Evolutionary conservation across 257 asterid species (phyloP), one percentile per base, ranked within the genome.

Genomic region (Osmanthus fragrans): DNA sequence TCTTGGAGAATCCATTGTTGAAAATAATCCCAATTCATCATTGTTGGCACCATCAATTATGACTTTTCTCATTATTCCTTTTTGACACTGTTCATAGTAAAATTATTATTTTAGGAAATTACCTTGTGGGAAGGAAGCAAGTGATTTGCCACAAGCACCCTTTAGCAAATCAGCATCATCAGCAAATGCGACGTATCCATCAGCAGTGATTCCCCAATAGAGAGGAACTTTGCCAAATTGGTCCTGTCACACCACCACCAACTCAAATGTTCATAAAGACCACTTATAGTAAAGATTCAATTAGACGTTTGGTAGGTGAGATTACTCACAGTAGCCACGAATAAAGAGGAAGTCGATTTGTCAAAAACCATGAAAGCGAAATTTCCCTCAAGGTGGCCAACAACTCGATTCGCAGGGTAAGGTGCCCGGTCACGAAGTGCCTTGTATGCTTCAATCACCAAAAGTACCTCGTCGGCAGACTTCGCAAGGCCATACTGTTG

Each of bases 121-220:
- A 92, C 99, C 99, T 89, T 93, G 92, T 34, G 99, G 99, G 87
- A 96, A 96, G 54, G 98, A 89, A 85, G 99, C 99, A 71, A 96
- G 99, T 13, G 99, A 96, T 85, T 96, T 96, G 80, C 99, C 99
- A 86, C 99, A 96, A 75, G 98, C 97, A 49, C 97, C 97, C 88
- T 96, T 93, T 42, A 96, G 98, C 88, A 96, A 87, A 85, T 92
- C 85, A 34, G 97, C 98, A 79, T 96, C 97, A 72, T 92, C 73
- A 71, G 98, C 97, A 80, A 96, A 93, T 36, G 99, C 98, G 3
- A 93, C 97, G 13, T 86, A 86, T 13, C 99, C 99, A 76, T 96
- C 99, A 86, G 99, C 99, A 81, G 99, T 96, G 87, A 96, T 96
- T 84, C 99, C 99, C 99, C 99, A 96, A 63, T 96, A 93, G 5